Evolutionary conservation across 2,329 filamentous ascomycete genomes (phyloP), one percentile per base, ranked within the genome.

Genomic region (Calonectria crousiana): DNA sequence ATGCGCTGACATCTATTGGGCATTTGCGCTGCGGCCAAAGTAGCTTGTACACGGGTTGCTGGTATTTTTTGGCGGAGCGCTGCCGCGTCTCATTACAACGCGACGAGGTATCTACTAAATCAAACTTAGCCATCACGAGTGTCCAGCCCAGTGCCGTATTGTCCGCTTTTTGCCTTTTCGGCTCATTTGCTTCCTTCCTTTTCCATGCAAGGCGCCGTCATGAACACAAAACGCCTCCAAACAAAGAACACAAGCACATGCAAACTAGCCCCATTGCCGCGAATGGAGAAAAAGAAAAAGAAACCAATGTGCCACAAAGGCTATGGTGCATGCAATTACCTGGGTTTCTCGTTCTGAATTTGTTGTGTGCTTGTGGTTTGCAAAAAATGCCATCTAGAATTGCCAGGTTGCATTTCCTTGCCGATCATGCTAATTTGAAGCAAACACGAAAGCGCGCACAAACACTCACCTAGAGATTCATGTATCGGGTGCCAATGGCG

Each of bases 21-120:
- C 67, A 23, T 58, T 41, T 41, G 66, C 36, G 36, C 36, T 49
- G n/a, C 44, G 26, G 28, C 38, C 30, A 52, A 36, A 23, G 52
- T 58, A 26, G 30, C 18, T 26, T 51, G 65, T 74, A 74, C 72
- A 66, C 34, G 65, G 28, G 18, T 13, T 44, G 36, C 47, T 69
- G 53, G 72, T 68, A 68, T 65, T 72, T 66, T 62, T n/a, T 51
- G 34, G 62, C 62, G 64, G 72, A 62, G 68, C 47, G 1, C 4
- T 30, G 58, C 44, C 65, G 72, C 72, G 69, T 52, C 51, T 53
- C 18, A 30, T 32, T 68, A 73, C 71, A 60, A 47, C 71, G 66
- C 71, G 65, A 69, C 66, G 28, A 73, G 53, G 71, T 69, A 65
- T 26, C 56, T 62, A 38, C n/a, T 47, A 47, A 47, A 73, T 72